These are phyloP conservation scores for Spathaspora girioi DNA, from an alignment of 805 yeast species.

Conservation along the genomic window DNA sequence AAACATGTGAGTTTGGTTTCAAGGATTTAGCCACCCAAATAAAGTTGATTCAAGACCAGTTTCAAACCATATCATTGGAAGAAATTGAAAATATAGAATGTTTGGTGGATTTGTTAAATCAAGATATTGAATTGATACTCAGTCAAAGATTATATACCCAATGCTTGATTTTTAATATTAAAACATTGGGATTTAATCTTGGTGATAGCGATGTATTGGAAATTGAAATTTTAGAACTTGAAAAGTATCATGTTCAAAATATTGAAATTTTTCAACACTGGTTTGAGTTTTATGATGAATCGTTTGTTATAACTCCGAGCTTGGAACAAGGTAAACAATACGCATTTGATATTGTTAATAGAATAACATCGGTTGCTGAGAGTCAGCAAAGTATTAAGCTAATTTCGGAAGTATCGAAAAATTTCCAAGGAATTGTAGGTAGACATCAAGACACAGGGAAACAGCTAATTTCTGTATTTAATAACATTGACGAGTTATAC, in stretches of 20 bases:
- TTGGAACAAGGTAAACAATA: constrained; percentile 31
- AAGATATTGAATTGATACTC: constrained; percentile 18
- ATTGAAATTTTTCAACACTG: constrained; percentile 20
- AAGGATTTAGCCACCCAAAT: constrained; percentile 10
- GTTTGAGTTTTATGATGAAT: constrained; percentile 33
- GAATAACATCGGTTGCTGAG: constrained; percentile 15
- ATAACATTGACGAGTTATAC: constrained; percentile 21
- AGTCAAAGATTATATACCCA: constrained; percentile 16
- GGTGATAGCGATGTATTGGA: background rate
- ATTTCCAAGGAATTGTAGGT: background rate
- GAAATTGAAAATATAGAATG: constrained; percentile 14
- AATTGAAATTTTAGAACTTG: constrained; percentile 4
- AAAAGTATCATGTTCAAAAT: constrained; percentile 3
- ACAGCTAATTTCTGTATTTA: background rate
- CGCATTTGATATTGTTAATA: constrained; percentile 19
- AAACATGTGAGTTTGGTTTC: constrained; percentile 12
- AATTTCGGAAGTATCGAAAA: background rate
- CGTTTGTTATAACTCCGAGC: constrained; percentile 38
- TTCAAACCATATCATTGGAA: constrained; percentile 13
- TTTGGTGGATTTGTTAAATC: constrained; percentile 20
- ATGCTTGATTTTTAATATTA: constrained; percentile 5
- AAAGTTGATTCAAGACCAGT: constrained; percentile 11
- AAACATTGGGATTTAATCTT: background rate
- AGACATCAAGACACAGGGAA: background rate
- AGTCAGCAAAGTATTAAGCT: constrained; percentile 10